phyloP scores from a whole-genome alignment of 345 rosid species.

The Eutrema japonicum region DNA sequence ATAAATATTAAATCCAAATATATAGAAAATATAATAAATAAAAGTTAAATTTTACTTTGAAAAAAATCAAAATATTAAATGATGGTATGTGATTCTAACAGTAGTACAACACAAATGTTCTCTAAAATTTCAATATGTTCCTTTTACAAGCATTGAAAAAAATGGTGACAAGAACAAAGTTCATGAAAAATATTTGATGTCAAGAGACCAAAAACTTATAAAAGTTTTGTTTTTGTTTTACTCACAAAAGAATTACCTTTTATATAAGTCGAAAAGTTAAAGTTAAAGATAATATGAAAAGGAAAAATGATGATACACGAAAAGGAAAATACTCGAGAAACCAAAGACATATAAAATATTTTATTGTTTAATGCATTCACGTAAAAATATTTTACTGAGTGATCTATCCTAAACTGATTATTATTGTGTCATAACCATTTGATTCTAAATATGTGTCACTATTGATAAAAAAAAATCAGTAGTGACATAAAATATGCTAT shows the following conservation, averaged over 20 bases:
- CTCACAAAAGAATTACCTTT: too few species aligned
- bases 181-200: not conserved
- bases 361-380: too few species aligned
- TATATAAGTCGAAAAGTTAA: not conserved
- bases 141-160: not conserved
- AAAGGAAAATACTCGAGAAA: constrained; percentile 12
- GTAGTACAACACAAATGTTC: not conserved
- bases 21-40: not conserved
- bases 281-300: not conserved
- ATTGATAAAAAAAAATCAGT: too few species aligned
- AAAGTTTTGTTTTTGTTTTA: too few species aligned
- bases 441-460: too few species aligned
- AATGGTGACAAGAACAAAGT: not conserved
- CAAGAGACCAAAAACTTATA: not conserved
- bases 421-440: too few species aligned
- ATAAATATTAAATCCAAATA: not conserved
- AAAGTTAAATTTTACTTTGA: not conserved
- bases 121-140: not conserved
- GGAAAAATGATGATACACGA: not conserved
- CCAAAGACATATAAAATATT: too few species aligned
- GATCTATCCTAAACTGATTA: too few species aligned
- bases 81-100: not conserved
- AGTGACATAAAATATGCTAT: too few species aligned
- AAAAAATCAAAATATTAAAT: too few species aligned
- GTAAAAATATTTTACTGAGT: too few species aligned